Base-by-base conservation (phyloP, 805 yeast species). In the Candida silvatica region DNA sequence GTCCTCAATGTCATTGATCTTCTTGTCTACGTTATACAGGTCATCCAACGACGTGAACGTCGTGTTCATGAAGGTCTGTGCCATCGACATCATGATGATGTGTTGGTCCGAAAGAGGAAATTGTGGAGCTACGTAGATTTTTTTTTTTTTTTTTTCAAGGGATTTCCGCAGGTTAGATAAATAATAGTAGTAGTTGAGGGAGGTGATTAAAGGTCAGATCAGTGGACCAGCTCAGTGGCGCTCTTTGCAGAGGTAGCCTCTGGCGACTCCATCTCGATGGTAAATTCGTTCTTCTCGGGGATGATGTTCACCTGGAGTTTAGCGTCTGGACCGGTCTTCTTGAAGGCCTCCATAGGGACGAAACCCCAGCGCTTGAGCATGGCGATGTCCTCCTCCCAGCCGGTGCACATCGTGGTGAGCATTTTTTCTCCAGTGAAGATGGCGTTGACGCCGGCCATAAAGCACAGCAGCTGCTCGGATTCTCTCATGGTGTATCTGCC, bases 401-500 rank as follows among this genome's bases (percentile, higher is more conserved):
- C 87, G 45, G 74, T 78, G 52, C 90, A 81, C 75, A 77, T 74
- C 4, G 92, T 83, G 2, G 92, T 82, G 37, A 82, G 60, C 90
- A 82, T 82, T 44, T 69, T 73, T 53, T 81, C 78, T 25, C 92
- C 92, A 1, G 88, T 82, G 56, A 82, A 82, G 27, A 82, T 77
- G 15, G 90, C 87, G 55, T 82, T 82, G 44, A 79, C 77, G 15
- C 92, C 92, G 23, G 80, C 74, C 74, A 78, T 67, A 54, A 82
- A 82, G 43, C 88, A 79, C 47, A 82, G 54, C 37, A 77, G 70
- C 52, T 82, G 92, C 46, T 82, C 87, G 38, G 69, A 60, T 46
- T 82, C 88, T 44, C 74, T 77, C 88, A 82, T 80, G 16, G 86
- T 77, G 52, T 80, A 79, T 41, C 92, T 67, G 0, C 92, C 92